Conservation (phyloP, 2,329 filamentous ascomycete genomes). For the Neurospora sp. region DNA sequence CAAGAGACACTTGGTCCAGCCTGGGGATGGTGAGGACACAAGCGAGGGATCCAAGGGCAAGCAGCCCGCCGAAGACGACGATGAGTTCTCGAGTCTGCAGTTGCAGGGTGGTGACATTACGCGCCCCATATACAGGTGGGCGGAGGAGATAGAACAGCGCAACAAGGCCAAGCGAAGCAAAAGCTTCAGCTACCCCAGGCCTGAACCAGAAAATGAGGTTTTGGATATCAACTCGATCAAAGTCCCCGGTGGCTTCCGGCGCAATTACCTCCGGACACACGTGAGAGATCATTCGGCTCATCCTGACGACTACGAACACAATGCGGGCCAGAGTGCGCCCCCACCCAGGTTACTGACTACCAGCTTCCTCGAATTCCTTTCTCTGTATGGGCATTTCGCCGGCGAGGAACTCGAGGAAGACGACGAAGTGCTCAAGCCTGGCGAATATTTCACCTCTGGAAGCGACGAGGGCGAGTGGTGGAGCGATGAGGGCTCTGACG, state of each 20-base stretch:
- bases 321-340: constrained; percentile 28
- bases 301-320: constrained; percentile 30
- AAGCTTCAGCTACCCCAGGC: constrained; percentile 73
- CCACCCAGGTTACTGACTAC: constrained; percentile 67
- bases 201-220: constrained; percentile 68
- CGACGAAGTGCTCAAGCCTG: constrained; percentile 75
- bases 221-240: constrained; percentile 86
- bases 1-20: constrained; percentile 75
- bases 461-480: constrained; percentile 53
- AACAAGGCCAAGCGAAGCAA: constrained; percentile 67
- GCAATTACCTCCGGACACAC: constrained; percentile 75
- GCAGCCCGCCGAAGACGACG: constrained; percentile 47
- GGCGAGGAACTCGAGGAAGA: constrained; percentile 96
- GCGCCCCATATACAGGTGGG: constrained; percentile 92
- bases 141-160: constrained; percentile 69
- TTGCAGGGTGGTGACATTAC: constrained; percentile 94
- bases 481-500: constrained; percentile 45
- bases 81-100: constrained; percentile 88
- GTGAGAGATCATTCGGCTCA: constrained; percentile 50
- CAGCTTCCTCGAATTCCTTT: constrained; percentile 92
- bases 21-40: constrained; percentile 42
- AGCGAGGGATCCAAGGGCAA: constrained; percentile 44
- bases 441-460: constrained; percentile 86
- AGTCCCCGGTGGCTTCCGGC: constrained; percentile 84
- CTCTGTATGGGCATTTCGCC: constrained; percentile 93